Base-by-base conservation (phyloP, 2,329 filamentous ascomycete genomes). In the Aspergillus viridinutans region DNA sequence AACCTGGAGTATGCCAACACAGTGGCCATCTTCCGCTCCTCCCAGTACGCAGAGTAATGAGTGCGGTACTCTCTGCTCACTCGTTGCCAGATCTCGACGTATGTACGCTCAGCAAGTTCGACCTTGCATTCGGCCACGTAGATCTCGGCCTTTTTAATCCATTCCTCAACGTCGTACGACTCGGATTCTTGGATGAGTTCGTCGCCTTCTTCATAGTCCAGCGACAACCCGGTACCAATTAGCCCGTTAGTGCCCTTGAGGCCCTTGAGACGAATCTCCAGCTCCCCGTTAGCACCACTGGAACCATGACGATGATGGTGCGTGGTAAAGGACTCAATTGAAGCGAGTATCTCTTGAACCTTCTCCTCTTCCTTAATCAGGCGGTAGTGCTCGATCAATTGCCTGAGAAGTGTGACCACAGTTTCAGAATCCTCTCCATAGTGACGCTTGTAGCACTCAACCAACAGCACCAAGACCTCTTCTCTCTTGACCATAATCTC, bases 1-100 rank as follows among this genome's bases (percentile, higher is more conserved):
- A 80, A 82, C 20, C 73, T 71, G 6, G 76, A 73, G 58, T 82
- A 83, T 1, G 71, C 68, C n/a, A 79, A 69, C 4, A 78, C 73
- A 21, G 77, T 68, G 51, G 78, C 72, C 25, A 81, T 69, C 61
- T 81, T 81, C 63, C 73, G 75, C 63, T 78, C 73, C 54, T 81
- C 79, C 74, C 75, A 80, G 40, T 78, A 71, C 3, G 74, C 65
- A 1, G 77, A 75, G 43, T 73, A 72, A 25, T 76, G 72, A 9
- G 68, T 66, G 25, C 76, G 78, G 57, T 74, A 80, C 54, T 77
- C 76, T 43, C 72, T 72, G n/a, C 76, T 80, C 1, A 78, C 69
- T n/a, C 76, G 76, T 64, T 79, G 76, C 81, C 81, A 83, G 4
- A 80, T 72, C 57, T 81, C 76, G 17, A 82, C 73, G 50, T 81